A percentile compares a stretch with the other conserved stretches of the same genome.
Evolutionary conservation across 192 early-diverging fungal species (phyloP).

Genomic region (Gigaspora rosea): DNA sequence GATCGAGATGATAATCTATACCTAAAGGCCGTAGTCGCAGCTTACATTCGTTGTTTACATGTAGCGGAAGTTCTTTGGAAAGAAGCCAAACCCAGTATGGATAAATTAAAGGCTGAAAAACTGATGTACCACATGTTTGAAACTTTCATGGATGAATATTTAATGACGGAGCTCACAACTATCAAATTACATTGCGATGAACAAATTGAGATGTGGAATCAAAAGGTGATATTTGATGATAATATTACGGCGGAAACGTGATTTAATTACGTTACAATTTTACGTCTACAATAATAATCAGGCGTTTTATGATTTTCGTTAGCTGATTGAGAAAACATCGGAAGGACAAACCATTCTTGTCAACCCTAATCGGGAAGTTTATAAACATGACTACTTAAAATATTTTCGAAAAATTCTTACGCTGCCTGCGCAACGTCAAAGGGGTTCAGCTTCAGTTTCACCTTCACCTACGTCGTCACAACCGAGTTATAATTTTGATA

Average conservation of each 20-base stretch:
- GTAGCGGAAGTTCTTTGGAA: slow-evolving; percentile 51
- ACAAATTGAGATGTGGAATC: slow-evolving; percentile 70
- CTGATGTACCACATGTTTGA: slow-evolving; percentile 61
- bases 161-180: slow-evolving; percentile 67
- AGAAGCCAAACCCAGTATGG: slow-evolving; percentile 46
- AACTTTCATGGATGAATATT: slow-evolving; percentile 67
- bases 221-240: slow-evolving; percentile 46
- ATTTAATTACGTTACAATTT: no score
- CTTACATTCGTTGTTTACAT: slow-evolving; percentile 60
- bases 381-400: slow-evolving; percentile 52
- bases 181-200: slow-evolving; percentile 56
- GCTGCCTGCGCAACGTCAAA: slow-evolving; percentile 37
- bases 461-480: slow-evolving; percentile 17
- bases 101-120: slow-evolving; percentile 53
- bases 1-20: slow-evolving; percentile 63
- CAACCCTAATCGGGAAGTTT: slow-evolving; percentile 43
- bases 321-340: slow-evolving; percentile 7
- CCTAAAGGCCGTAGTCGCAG: slow-evolving; percentile 66
- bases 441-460: slow-evolving; percentile 24
- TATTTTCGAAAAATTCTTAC: slow-evolving; percentile 57
- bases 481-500: slow-evolving; percentile 20
- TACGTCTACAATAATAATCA: background rate
- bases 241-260: background rate
- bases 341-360: slow-evolving; percentile 29
- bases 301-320: background rate